Evolutionary conservation across 2,329 filamentous ascomycete species (phyloP).

Genomic region (Waltergamsia citrina): DNA sequence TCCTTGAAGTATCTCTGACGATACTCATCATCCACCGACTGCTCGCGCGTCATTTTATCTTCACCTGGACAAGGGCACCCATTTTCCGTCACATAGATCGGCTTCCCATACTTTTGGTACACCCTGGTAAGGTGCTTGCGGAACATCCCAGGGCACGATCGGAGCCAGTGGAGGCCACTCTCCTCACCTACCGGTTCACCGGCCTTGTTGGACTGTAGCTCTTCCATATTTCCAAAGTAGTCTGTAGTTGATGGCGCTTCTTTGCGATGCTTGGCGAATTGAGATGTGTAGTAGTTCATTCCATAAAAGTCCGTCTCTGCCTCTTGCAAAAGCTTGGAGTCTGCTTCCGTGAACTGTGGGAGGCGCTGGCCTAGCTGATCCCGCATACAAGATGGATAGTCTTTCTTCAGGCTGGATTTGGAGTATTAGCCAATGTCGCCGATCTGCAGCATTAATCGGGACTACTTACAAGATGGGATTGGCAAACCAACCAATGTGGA

Average conservation of each 20-base stretch:
- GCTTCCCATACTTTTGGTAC: conserved; percentile 13
- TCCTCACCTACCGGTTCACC: conserved; percentile 17
- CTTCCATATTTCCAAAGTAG: conserved; percentile 21
- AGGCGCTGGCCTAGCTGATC: conserved; percentile 19
- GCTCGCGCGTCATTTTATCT: conserved; percentile 20
- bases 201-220: conserved; percentile 18
- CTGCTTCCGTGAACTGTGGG: conserved; percentile 15
- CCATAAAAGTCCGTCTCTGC: conserved; percentile 24
- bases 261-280: conserved; percentile 19
- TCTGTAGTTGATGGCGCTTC: conserved; percentile 15
- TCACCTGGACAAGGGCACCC: conserved; percentile 24
- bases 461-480: conserved; percentile 24
- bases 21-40: conserved; percentile 25
- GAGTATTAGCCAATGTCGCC: background rate
- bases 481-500: conserved; percentile 28
- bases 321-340: conserved; percentile 13
- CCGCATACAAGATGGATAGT: conserved; percentile 26
- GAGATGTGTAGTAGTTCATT: conserved; percentile 30
- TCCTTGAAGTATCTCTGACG: conserved; percentile 24
- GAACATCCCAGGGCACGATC: conserved; percentile 17
- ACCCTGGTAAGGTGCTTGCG: conserved; percentile 17
- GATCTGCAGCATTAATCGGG: background rate
- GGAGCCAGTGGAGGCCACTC: conserved; percentile 22
- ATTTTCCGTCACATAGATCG: conserved; percentile 20
- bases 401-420: conserved; percentile 12